phyloP scores from a whole-genome alignment of 176 grass and related monocot species.

The Alloteropsis semialata region DNA sequence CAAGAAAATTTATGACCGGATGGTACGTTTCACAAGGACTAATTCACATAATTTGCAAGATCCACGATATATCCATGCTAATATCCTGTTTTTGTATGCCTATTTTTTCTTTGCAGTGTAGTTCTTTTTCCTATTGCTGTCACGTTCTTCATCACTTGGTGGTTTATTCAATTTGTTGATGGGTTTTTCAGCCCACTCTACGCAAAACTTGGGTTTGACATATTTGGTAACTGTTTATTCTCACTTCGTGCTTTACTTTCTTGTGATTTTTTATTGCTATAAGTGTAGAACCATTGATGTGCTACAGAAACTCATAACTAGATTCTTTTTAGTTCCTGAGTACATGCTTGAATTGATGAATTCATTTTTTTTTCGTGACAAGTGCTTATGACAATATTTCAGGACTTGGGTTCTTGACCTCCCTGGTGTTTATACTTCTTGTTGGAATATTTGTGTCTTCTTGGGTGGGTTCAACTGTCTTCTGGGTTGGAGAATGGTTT shows the following conservation, averaged over 20 bases:
- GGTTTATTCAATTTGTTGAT: slow-evolving; percentile 99
- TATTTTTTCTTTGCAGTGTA: slow-evolving; percentile 52
- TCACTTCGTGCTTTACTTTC: slow-evolving; percentile 33
- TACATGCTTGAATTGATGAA: slow-evolving; percentile 1
- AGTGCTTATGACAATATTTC: slow-evolving; percentile 28
- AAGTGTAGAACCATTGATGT: neutral
- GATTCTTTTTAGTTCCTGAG: neutral
- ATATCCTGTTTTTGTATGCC: slow-evolving; percentile 7
- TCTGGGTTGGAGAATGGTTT: slow-evolving; percentile 97
- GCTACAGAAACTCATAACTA: neutral
- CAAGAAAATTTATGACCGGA: slow-evolving; percentile 98
- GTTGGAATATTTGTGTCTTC: slow-evolving; percentile 99
- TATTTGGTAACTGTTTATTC: slow-evolving; percentile 77
- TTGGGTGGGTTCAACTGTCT: slow-evolving; percentile 84
- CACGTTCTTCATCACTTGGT: slow-evolving; percentile 98
- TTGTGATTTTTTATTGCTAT: slow-evolving; percentile 3
- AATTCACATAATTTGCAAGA: neutral
- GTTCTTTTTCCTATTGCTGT: slow-evolving; percentile 96
- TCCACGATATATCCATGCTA: neutral
- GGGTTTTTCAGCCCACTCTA: slow-evolving; percentile 97
- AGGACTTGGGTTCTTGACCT: slow-evolving; percentile 99
- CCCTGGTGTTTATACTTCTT: slow-evolving; percentile 88
- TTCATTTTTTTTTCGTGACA: neutral
- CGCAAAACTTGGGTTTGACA: slow-evolving; percentile 78
- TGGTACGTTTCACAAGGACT: slow-evolving; percentile 52